phyloP scores from a whole-genome alignment of 805 yeast genomes.

The Candida peoriensis region DNA sequence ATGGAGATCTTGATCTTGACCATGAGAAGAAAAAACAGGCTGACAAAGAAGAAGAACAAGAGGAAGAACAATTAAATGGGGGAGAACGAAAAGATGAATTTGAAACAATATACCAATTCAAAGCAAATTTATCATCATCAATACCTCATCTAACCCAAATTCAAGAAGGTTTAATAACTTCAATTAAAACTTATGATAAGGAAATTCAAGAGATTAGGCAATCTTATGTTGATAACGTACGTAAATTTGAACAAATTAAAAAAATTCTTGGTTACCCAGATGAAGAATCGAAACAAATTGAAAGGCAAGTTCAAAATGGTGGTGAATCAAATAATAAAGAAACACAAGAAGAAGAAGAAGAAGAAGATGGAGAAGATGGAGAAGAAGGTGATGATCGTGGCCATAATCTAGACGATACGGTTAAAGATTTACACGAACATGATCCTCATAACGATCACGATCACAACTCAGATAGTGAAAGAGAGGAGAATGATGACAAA shows the following conservation, averaged over 20 bases:
- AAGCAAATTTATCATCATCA: neutral
- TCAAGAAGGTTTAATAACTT: neutral
- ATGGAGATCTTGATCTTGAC: neutral
- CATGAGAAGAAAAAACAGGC: neutral
- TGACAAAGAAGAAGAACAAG: neutral
- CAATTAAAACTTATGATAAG: conserved; percentile 4
- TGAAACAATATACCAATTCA: conserved; percentile 6
- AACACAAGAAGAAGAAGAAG: conserved; percentile 5
- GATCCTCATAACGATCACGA: neutral
- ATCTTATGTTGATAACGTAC: conserved; percentile 10
- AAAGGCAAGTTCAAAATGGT: neutral
- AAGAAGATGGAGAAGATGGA: neutral
- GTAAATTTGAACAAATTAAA: conserved; percentile 13
- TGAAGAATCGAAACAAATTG: conserved; percentile 1
- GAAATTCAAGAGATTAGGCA: conserved; percentile 8
- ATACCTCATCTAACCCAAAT: neutral
- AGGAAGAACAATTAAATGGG: neutral
- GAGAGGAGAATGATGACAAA: too few species aligned
- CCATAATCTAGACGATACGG: neutral
- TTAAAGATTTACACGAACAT: neutral
- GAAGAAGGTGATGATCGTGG: neutral
- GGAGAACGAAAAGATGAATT: neutral
- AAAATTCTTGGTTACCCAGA: conserved; percentile 9
- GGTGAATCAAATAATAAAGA: neutral
- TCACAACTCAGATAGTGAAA: too few species aligned